phyloP scores from a whole-genome alignment of 2,329 filamentous ascomycete genomes.

The Claviceps paspali region DNA sequence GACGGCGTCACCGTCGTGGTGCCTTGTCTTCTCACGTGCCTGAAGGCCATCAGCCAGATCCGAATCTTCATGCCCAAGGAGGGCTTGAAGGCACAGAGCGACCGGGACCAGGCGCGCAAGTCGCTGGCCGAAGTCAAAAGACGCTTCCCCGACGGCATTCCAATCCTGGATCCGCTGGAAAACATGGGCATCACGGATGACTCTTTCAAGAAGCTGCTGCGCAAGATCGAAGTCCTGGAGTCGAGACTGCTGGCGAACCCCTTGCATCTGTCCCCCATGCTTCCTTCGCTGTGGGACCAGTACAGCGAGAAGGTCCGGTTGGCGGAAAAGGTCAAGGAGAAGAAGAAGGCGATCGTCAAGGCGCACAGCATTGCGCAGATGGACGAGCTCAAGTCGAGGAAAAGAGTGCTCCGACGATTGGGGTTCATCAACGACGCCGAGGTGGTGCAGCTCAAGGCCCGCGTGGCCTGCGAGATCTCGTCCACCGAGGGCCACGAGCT shows the following conservation, averaged over 20 bases:
- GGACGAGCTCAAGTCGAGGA: constrained; percentile 90
- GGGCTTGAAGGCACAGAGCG: constrained; percentile 44
- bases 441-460: constrained; percentile 91
- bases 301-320: constrained; percentile 70
- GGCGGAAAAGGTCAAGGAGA: constrained; percentile 64
- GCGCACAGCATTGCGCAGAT: constrained; percentile 83
- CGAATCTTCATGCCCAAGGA: constrained; percentile 73
- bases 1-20: constrained; percentile 30
- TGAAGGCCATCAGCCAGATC: constrained; percentile 73
- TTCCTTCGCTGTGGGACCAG: constrained; percentile 73
- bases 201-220: constrained; percentile 77
- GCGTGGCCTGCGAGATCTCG: constrained; percentile 94
- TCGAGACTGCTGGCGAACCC: constrained; percentile 79
- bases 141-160: constrained; percentile 84
- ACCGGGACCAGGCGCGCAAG: constrained; percentile 52
- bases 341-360: constrained; percentile 73
- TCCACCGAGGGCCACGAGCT: constrained; percentile 83
- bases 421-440: constrained; percentile 93
- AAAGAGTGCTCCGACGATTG: constrained; percentile 82
- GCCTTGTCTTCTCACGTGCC: constrained; percentile 70
- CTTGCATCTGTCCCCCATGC: constrained; percentile 73
- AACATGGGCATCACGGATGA: constrained; percentile 93
- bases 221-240: constrained; percentile 95
- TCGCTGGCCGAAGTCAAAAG: constrained; percentile 63
- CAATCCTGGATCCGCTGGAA: constrained; percentile 81